Base-by-base conservation (phyloP, 2,329 filamentous ascomycete species). In the Acarospora socialis region DNA sequence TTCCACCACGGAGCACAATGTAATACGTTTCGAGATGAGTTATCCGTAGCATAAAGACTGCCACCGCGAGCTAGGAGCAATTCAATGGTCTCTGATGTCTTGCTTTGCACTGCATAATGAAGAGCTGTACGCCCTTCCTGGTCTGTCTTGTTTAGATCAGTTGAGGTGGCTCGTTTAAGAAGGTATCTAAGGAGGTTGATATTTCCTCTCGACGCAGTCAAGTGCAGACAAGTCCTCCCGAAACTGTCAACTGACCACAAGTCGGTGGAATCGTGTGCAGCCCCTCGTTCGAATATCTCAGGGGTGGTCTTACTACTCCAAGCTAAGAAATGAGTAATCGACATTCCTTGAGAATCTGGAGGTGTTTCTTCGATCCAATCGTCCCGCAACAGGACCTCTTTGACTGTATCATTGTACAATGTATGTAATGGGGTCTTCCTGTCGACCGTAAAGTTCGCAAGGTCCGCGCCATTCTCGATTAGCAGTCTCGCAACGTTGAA, bases 391-490 rank as follows among this genome's bases (percentile, higher is more conserved):
- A 36, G 18, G 13, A 36, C 17, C 4, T 16, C 14, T 17, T 30
- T 28, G 15, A 36, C 24, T 15, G 34, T 36, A 18, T 28, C 24
- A 16, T 36, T 36, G 34, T 28, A 33, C 14, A 36, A 23, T 2
- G 6, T 33, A 21, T 36, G 34, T 13, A 36, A 15, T 9, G 34
- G 29, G 17, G 34, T 36, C 30, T 36, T 36, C 10, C 30, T 18
- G 23, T 33, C 34, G 21, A 36, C 9, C 23, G 34, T 30, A 28
- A 7, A 14, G 21, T 20, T 21, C 16, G 30, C 27, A 10, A 36
- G 22, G 28, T 36, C 34, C 18, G 34, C 34, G 29, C 34, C 34
- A 20, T 36, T 33, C 19, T 36, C 34, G 5, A 36, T 21, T 19
- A 36, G 28, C 3, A 17, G 27, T 20, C 34, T 21, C 8, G 34